A percentile compares a stretch with the other conserved stretches of the same genome.
phyloP scores from a whole-genome alignment of 2,329 filamentous ascomycete species.

The Chaetomium sp. region DNA sequence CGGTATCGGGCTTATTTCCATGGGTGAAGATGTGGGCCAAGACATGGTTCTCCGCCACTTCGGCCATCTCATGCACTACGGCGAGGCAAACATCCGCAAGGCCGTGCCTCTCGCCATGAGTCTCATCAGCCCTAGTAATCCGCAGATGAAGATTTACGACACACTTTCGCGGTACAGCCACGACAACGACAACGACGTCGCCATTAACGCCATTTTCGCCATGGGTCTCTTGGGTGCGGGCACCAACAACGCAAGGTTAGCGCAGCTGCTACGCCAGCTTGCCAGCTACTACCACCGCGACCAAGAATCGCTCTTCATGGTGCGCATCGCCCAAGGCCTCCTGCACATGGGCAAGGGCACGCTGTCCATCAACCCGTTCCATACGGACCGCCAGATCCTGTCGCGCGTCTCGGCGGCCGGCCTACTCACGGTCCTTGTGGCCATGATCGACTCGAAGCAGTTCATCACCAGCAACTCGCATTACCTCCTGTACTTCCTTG shows the following conservation, averaged over 20 bases:
- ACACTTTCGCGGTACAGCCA: conserved; percentile 95
- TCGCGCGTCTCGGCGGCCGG: conserved; percentile 87
- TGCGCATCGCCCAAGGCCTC: conserved; percentile 93
- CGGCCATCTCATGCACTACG: conserved; percentile 98
- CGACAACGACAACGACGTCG: conserved; percentile 97
- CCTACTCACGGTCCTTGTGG: conserved; percentile 80
- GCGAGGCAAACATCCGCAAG: conserved; percentile 92
- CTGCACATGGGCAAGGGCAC: conserved; percentile 99
- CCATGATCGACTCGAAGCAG: conserved; percentile 91
- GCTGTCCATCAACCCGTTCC: conserved; percentile 94
- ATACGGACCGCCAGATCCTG: conserved; percentile 93
- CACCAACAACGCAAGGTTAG: conserved; percentile 95
- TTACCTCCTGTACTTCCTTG: conserved; percentile 95
- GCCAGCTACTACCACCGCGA: conserved; percentile 98
- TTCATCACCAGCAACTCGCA: conserved; percentile 64
- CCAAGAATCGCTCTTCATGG: conserved; percentile 96
- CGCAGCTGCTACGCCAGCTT: conserved; percentile 86
- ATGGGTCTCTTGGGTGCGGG: conserved; percentile 97
- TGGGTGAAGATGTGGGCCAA: conserved; percentile 97
- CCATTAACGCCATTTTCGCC: conserved; percentile 96
- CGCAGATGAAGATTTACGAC: conserved; percentile 99
- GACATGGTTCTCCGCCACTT: conserved; percentile 98
- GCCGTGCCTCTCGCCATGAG: conserved; percentile 96
- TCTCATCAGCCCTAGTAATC: conserved; percentile 92
- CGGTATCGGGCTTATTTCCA: conserved; percentile 86